Conservation (phyloP, 2,329 filamentous ascomycete species). For the Epicoccum sorghinum region DNA sequence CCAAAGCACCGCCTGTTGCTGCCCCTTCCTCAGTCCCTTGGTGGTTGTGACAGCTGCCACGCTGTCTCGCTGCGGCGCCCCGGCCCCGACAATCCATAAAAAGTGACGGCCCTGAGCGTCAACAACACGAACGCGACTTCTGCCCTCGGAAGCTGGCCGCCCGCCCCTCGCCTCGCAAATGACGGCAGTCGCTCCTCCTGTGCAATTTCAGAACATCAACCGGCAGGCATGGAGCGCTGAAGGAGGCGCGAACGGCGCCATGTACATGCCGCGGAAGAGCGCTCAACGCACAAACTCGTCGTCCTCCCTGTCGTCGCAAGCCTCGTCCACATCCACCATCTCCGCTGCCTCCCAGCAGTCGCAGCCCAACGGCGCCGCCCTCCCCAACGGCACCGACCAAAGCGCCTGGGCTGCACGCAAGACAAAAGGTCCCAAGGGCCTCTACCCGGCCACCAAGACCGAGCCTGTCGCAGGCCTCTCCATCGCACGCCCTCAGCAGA, state of each 20-base stretch:
- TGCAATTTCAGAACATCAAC: conserved; percentile 66
- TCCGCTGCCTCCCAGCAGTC: conserved; percentile 65
- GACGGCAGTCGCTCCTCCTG: conserved; percentile 71
- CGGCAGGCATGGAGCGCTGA: conserved; percentile 68
- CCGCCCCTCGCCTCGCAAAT: conserved; percentile 50
- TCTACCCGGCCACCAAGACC: conserved; percentile 70
- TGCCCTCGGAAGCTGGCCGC: conserved; percentile 25
- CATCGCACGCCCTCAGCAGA: conserved; percentile 65
- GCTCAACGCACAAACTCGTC: conserved; percentile 89
- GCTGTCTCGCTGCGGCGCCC: conserved; percentile 36
- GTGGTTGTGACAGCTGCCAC: conserved; percentile 31
- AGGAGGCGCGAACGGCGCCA: conserved; percentile 67
- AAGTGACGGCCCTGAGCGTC: conserved; percentile 32
- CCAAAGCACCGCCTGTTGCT: conserved; percentile 12
- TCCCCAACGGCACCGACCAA: conserved; percentile 37
- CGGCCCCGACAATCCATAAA: conserved; percentile 33
- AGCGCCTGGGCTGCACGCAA: conserved; percentile 54
- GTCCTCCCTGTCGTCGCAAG: conserved; percentile 72
- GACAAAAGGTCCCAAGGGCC: conserved; percentile 57
- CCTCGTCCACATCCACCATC: conserved; percentile 70
- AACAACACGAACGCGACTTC: conserved; percentile 16
- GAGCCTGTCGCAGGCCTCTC: conserved; percentile 69
- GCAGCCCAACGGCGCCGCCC: conserved; percentile 66
- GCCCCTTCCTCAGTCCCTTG: conserved; percentile 24
- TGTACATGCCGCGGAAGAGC: conserved; percentile 86